Evolutionary conservation across 1,139 yeast species (phyloP).

Genomic region (Blastobotrys capitulatus): DNA sequence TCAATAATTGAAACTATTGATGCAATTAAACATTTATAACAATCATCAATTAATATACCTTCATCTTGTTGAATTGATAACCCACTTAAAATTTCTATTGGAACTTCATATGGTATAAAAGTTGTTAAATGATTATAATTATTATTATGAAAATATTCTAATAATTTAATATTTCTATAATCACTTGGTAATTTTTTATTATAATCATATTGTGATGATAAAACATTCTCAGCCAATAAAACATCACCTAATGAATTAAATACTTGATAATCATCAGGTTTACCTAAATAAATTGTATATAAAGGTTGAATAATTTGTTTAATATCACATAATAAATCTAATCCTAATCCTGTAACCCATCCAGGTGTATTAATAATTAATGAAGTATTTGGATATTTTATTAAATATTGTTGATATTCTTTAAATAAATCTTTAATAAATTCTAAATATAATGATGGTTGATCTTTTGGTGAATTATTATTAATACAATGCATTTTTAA

Average conservation of each 20-base stretch:
- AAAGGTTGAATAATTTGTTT: conserved; percentile 44
- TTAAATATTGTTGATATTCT: conserved; percentile 28
- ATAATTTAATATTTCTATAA: conserved; percentile 29
- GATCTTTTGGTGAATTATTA: conserved; percentile 63
- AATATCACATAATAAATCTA: conserved; percentile 52
- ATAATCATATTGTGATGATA: conserved; percentile 3
- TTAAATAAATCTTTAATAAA: conserved; percentile 43
- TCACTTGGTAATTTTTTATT: conserved; percentile 27
- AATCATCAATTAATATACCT: conserved; percentile 27
- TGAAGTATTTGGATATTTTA: conserved; percentile 28
- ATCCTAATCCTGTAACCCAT: conserved; percentile 89
- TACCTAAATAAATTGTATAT: conserved; percentile 46
- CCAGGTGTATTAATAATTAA: conserved; percentile 82
- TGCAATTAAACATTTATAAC: conserved; percentile 26
- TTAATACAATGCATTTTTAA: conserved; percentile 54
- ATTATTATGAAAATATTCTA: conserved; percentile 32
- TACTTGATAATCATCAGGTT: conserved; percentile 23
- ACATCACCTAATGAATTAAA: conserved; percentile 9
- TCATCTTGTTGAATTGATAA: conserved; percentile 28
- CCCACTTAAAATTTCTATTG: conserved; percentile 21
- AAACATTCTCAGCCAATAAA: neutral
- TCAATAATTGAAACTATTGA: conserved; percentile 29
- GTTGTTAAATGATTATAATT: conserved; percentile 26
- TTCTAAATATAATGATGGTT: conserved; percentile 52
- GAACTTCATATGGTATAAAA: conserved; percentile 27